Evolutionary conservation across 345 rosid genomes (phyloP), one percentile per base, ranked within the genome.

Genomic region (Physaria fendleri): DNA sequence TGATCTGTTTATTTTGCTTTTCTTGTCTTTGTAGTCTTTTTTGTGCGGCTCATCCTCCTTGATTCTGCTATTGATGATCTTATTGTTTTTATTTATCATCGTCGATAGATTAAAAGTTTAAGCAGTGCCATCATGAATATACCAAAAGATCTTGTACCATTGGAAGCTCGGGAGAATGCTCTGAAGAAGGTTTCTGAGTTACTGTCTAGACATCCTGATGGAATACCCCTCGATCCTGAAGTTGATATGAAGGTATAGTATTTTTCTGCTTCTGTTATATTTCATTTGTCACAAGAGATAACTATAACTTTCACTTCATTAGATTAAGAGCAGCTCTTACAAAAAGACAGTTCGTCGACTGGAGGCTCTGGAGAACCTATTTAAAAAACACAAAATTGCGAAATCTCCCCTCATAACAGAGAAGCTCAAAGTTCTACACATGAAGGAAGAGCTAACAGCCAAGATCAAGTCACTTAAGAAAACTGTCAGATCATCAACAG

Each of bases 111-210:
- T 56, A 61, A 72, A 52, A 74, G 75, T 65, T 69, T 93, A 72
- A 93, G 97, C 62, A 83, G 87, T 66, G 94, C 88, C 40, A 79
- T 89, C 50, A 71, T 87, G 75, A 71, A 81, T 52, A 78, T 89
- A 76, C 68, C 89, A 33, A 84, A 83, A 71, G 95, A 93, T 68
- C 94, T 89, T 72, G 66, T 89, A 76, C 84, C 94, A 5, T 51
- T 83, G 61, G 91, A 83, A 79, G 88, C 90, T 74, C 81, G 97
- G 50, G 97, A 85, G 63, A 93, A 93, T 78, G 85, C 95, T 63
- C 62, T 93, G 56, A 93, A 93, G 78, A 76, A 77, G 57, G 84
- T 85, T 44, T 74, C 75, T 9, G 90, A 88, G 87, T 81, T 93
- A 66, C 85, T 93, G 45, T 77, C 86, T 39, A 79, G 95, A 77